These are phyloP conservation scores for Primulina huaijiensis DNA, from an alignment of 257 asterid species.

Conservation along the genomic window DNA sequence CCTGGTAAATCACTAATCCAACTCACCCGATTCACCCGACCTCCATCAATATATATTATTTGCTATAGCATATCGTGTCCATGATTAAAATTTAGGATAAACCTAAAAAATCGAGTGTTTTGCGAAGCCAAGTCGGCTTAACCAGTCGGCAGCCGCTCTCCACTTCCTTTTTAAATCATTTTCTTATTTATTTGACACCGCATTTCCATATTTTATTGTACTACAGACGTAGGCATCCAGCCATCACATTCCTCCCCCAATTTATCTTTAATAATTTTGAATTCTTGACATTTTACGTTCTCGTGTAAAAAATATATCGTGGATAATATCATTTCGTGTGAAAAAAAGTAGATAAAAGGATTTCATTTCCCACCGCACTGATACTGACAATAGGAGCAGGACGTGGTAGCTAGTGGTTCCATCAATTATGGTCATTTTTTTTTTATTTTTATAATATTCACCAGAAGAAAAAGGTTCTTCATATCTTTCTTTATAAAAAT, in stretches of 20 bases:
- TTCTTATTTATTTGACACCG: too few species aligned
- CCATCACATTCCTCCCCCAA: not conserved
- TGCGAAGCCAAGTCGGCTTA: not conserved
- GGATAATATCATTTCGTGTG: not conserved
- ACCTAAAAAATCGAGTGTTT: too few species aligned
- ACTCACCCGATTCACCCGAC: too few species aligned
- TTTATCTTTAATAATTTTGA: not conserved
- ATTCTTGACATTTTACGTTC: not conserved
- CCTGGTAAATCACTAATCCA: too few species aligned
- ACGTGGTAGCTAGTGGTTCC: constrained; percentile 1
- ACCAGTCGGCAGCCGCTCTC: not conserved
- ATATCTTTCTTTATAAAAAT: not conserved
- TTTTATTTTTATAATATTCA: too few species aligned
- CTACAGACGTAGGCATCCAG: not conserved
- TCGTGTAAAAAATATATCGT: not conserved
- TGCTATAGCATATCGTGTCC: too few species aligned
- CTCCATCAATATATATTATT: too few species aligned
- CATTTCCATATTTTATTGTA: too few species aligned
- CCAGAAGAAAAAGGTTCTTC: not conserved
- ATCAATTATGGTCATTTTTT: not conserved
- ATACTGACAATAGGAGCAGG: not conserved
- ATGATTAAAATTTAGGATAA: too few species aligned
- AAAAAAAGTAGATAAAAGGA: not conserved
- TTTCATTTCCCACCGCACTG: too few species aligned
- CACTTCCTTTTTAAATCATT: not conserved